phyloP scores from a whole-genome alignment of 2,329 filamentous ascomycete genomes.

The Lasiodiplodia hormozganensis region DNA sequence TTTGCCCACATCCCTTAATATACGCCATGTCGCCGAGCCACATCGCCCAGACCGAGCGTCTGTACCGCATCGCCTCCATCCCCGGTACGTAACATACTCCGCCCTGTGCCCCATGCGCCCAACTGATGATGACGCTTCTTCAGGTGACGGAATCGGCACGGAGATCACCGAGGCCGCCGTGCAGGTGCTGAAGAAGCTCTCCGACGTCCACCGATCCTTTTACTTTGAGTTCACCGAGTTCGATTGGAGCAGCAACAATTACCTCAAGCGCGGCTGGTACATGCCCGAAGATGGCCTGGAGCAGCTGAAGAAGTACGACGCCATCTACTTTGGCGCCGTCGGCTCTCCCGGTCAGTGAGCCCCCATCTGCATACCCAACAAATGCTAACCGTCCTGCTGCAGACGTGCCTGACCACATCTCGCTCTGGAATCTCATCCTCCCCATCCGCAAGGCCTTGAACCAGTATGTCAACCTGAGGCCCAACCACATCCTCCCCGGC shows the following conservation, averaged over 20 bases:
- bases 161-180: slow-evolving; percentile 67
- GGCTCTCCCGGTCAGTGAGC: slow-evolving; percentile 57
- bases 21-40: slow-evolving; percentile 24
- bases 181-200: slow-evolving; percentile 54
- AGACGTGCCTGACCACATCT: slow-evolving; percentile 71
- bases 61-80: slow-evolving; percentile 65
- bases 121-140: neutral
- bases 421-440: slow-evolving; percentile 71
- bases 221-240: slow-evolving; percentile 59
- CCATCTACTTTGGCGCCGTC: slow-evolving; percentile 66
- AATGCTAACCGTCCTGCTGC: neutral
- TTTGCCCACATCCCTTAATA: slow-evolving; percentile 15
- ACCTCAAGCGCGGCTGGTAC: slow-evolving; percentile 60
- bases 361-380: neutral
- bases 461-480: slow-evolving; percentile 73
- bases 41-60: slow-evolving; percentile 21
- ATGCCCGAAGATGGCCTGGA: slow-evolving; percentile 59
- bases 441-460: slow-evolving; percentile 72
- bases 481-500: slow-evolving; percentile 52
- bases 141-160: slow-evolving; percentile 66
- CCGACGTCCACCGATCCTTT: slow-evolving; percentile 53
- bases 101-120: neutral
- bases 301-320: slow-evolving; percentile 59
- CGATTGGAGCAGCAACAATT: slow-evolving; percentile 58
- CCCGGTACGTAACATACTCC: slow-evolving; percentile 47